A percentile compares a stretch with the other conserved stretches of the same genome.
phyloP scores from a whole-genome alignment of 1,139 yeast genomes.

The Kluyveromyces sp. region DNA sequence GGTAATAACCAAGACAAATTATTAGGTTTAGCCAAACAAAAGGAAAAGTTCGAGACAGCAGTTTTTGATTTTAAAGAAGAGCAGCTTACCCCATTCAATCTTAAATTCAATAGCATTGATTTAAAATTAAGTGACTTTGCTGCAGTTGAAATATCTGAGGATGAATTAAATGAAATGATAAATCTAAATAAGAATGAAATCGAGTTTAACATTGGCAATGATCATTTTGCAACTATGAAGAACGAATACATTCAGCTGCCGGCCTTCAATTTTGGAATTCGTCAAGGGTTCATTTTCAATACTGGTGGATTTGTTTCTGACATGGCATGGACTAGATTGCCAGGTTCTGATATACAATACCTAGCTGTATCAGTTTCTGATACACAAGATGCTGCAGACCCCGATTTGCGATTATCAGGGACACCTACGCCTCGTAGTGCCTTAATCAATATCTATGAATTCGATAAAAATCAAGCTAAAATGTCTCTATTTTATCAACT shows the following conservation, averaged over 20 bases:
- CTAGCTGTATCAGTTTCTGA: slow-evolving; percentile 46
- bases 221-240: slow-evolving; percentile 13
- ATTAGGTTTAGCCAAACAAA: slow-evolving; percentile 28
- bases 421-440: slow-evolving; percentile 32
- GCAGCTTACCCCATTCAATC: slow-evolving; percentile 13
- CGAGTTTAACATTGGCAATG: slow-evolving; percentile 15
- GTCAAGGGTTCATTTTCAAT: slow-evolving; percentile 43
- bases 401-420: slow-evolving; percentile 31
- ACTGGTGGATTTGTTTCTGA: slow-evolving; percentile 51
- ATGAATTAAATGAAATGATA: slow-evolving; percentile 14
- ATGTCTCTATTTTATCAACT: slow-evolving; percentile 31
- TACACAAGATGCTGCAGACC: slow-evolving; percentile 28
- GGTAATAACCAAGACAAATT: slow-evolving; percentile 32
- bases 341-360: slow-evolving; percentile 30
- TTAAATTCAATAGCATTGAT: slow-evolving; percentile 12
- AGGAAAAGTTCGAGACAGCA: slow-evolving; percentile 32
- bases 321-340: slow-evolving; percentile 42
- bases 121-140: slow-evolving; percentile 3
- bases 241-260: slow-evolving; percentile 21
- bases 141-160: slow-evolving; percentile 6
- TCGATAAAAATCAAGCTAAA: slow-evolving; percentile 29
- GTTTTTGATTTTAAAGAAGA: slow-evolving; percentile 27
- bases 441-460: slow-evolving; percentile 43
- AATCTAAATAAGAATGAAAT: slow-evolving; percentile 12
- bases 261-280: slow-evolving; percentile 28